Evolutionary conservation across 163 green algal species (phyloP).

Genomic region (Coccomyxa subellipsoidea): DNA sequence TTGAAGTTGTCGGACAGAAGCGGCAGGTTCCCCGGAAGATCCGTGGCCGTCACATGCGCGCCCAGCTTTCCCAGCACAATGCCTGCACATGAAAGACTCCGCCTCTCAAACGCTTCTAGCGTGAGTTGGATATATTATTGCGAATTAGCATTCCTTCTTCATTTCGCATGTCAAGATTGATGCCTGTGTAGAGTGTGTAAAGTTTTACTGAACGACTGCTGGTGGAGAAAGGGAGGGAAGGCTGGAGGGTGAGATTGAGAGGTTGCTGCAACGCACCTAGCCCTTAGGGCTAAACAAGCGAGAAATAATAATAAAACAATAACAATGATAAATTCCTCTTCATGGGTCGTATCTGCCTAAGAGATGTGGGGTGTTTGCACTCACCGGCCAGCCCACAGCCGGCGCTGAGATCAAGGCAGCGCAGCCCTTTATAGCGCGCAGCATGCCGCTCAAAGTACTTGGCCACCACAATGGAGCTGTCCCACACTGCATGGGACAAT

Average conservation of each 20-base stretch:
- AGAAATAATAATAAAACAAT: no score
- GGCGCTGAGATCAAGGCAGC: constrained; percentile 45
- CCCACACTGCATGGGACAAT: constrained; percentile 39
- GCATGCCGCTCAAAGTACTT: constrained; percentile 49
- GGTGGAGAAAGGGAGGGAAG: no score
- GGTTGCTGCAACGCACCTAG: no score
- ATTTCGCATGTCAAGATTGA: no score
- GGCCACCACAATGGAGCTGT: constrained; percentile 54
- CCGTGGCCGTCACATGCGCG: constrained; percentile 42
- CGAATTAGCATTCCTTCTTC: no score
- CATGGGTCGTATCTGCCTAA: no score
- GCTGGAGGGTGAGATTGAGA: no score
- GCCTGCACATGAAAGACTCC: constrained; percentile 26
- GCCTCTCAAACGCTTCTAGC: not conserved
- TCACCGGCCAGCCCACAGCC: constrained; percentile 51
- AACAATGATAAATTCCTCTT: no score
- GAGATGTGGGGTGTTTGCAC: not conserved
- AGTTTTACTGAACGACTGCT: no score
- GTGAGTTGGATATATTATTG: no score
- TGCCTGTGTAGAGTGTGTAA: no score
- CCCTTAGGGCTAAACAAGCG: no score
- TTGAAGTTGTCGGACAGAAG: constrained; percentile 49
- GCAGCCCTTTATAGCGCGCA: constrained; percentile 16
- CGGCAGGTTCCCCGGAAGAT: constrained; percentile 54
- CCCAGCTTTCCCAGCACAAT: constrained; percentile 49